Conservation (phyloP, 805 yeast genomes). For the Saccharomycopsis malanga region DNA sequence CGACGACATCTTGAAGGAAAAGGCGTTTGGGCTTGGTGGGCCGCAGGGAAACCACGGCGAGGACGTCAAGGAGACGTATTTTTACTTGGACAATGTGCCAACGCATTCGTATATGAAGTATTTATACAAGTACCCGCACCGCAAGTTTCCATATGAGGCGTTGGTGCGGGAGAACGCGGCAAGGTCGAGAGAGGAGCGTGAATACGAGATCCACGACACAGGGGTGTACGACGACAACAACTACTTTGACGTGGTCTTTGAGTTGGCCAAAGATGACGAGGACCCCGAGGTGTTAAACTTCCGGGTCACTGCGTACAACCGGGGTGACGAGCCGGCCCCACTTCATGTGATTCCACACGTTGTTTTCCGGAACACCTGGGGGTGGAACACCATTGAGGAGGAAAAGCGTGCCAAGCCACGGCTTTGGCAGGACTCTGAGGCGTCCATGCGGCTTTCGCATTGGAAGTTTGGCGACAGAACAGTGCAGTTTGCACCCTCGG, state of each 20-base stretch:
- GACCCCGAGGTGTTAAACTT: slow-evolving; percentile 76
- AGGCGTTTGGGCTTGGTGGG: slow-evolving; percentile 82
- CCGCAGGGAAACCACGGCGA: slow-evolving; percentile 96
- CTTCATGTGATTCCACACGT: slow-evolving; percentile 80
- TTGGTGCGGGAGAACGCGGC: slow-evolving; percentile 59
- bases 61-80: slow-evolving; percentile 82
- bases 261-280: slow-evolving; percentile 79
- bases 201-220: slow-evolving; percentile 80
- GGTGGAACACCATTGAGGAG: slow-evolving; percentile 66
- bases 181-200: slow-evolving; percentile 60
- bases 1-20: slow-evolving; percentile 79
- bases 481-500: slow-evolving; percentile 74
- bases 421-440: slow-evolving; percentile 35
- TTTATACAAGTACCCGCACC: slow-evolving; percentile 87
- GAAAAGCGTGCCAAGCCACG: slow-evolving; percentile 43
- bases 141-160: slow-evolving; percentile 73
- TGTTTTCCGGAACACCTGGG: slow-evolving; percentile 84
- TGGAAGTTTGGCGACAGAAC: slow-evolving; percentile 61
- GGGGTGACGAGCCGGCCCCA: slow-evolving; percentile 81
- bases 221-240: slow-evolving; percentile 53
- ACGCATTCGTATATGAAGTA: slow-evolving; percentile 90
- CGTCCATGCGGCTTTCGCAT: slow-evolving; percentile 55
- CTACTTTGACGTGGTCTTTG: slow-evolving; percentile 83
- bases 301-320: slow-evolving; percentile 80
- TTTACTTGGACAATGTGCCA: slow-evolving; percentile 86